Conservation (phyloP, 2,329 filamentous ascomycete genomes). For the Cercospora beticola region DNA sequence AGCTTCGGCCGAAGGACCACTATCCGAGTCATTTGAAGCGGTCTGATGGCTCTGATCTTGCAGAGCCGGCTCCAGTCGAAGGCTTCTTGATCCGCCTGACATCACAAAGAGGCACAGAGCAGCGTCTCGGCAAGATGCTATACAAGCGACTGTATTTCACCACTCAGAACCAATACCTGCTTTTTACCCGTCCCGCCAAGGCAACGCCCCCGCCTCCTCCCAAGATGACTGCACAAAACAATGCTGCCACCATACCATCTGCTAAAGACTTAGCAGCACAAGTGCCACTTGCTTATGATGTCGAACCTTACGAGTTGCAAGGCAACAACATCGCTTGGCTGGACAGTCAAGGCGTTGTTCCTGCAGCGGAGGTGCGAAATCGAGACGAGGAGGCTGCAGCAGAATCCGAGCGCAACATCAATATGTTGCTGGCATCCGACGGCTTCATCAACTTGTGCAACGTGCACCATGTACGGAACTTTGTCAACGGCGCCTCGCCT, state of each 20-base stretch:
- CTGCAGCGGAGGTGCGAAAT: conserved; percentile 46
- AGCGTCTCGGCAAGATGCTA: conserved; percentile 59
- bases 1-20: conserved; percentile 64
- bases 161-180: conserved; percentile 61
- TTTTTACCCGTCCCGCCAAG: conserved; percentile 62
- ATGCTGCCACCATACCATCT: conserved; percentile 52
- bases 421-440: conserved; percentile 60
- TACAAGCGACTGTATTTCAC: conserved; percentile 67
- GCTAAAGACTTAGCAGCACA: conserved; percentile 55
- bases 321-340: conserved; percentile 60
- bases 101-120: conserved; percentile 60
- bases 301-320: conserved; percentile 59
- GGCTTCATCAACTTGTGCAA: conserved; percentile 63
- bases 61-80: conserved; percentile 63
- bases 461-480: conserved; percentile 58
- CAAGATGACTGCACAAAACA: conserved; percentile 45
- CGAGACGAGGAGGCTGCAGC: conserved; percentile 61
- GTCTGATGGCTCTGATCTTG: conserved; percentile 47
- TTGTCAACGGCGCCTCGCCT: conserved; percentile 52
- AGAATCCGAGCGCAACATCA: conserved; percentile 58
- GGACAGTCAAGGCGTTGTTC: conserved; percentile 36
- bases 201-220: conserved; percentile 59
- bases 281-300: conserved; percentile 61
- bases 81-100: conserved; percentile 66
- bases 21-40: conserved; percentile 56